Base-by-base conservation (phyloP, 1,284 basidiomycete genomes). In the Irpex sp. region DNA sequence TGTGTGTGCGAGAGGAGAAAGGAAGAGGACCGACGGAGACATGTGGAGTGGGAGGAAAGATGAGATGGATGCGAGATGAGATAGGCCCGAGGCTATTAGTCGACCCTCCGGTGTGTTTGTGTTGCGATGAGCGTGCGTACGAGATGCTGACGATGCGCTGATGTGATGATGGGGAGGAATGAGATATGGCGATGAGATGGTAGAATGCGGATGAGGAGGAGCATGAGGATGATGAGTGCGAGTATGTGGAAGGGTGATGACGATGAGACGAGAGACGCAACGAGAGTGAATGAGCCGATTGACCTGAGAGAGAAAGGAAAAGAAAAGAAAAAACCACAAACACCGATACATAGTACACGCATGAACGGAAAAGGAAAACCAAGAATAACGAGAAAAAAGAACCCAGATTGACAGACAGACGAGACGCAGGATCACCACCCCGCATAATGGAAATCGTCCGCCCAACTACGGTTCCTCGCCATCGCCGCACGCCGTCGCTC, bases 391-490 rank as follows among this genome's bases (percentile, higher is more conserved):
- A 21, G 50, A 62, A 43, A 49, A 36, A 7, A 31, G 26, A 7
- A 62, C 43, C 55, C 19, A 49, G 43, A 58, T 51, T 7, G 47
- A 58, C 13, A 56, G 17, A 62, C 31, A 35, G 21, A 62, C 7
- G 46, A 57, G 51, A 62, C 57, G 50, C 47, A 36, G 21, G 56
- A 15, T 62, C 57, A 89, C 89, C 88, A 90, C 57, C 89, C 88
- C 19, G 81, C 70, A 64, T 76, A 79, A 72, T 90, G 88, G 72
- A 82, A 90, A 67, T 89, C 85, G 65, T 88, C 82, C 31, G 85
- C 85, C 86, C 85, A 90, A 69, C 85, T 90, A 61, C 83, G 80
- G 72, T 87, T 89, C 64, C 87, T 77, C 60, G 83, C 81, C 69
- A 88, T 70, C 4, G 79, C 81, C 37, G 74, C 76, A 66, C 76